Conservation (phyloP, 768 basidiomycete genomes). For the Tremella mesenterica region DNA sequence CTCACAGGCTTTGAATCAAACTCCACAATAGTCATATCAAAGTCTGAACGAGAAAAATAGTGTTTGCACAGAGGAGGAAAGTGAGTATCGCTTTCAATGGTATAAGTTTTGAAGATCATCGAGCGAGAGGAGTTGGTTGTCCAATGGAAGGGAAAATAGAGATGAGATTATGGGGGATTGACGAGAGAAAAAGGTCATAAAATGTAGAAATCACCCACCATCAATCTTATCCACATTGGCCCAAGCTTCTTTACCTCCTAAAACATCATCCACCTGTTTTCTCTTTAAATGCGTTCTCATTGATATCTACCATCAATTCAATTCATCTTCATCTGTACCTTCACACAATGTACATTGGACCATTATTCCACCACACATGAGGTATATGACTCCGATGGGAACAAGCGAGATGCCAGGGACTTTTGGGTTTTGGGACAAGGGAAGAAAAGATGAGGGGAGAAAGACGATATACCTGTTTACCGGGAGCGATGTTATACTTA, state of each 20-base stretch:
- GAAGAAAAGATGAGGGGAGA: no score
- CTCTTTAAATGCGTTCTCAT: slow-evolving; percentile 72
- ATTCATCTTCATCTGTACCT: background rate
- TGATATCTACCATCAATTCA: slow-evolving; percentile 56
- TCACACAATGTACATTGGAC: background rate
- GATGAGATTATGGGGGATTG: background rate
- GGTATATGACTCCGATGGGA: background rate
- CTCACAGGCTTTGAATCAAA: background rate
- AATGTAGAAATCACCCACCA: slow-evolving; percentile 48
- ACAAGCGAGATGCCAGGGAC: background rate
- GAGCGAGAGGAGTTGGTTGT: background rate
- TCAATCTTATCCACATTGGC: slow-evolving; percentile 81
- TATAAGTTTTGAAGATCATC: no score
- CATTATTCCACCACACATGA: background rate
- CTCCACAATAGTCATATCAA: slow-evolving; percentile 35
- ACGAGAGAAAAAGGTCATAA: background rate
- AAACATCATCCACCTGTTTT: slow-evolving; percentile 91
- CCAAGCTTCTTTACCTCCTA: slow-evolving; percentile 91
- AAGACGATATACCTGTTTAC: no score
- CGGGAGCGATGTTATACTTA: slow-evolving; percentile 82
- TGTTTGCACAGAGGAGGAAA: no score
- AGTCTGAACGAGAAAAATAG: no score
- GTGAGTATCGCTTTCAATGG: no score
- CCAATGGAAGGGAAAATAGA: background rate
- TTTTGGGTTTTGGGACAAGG: no score